Evolutionary conservation across 2,329 filamentous ascomycete genomes (phyloP), one percentile per base, ranked within the genome.

Genomic region (Fusarium sp.): DNA sequence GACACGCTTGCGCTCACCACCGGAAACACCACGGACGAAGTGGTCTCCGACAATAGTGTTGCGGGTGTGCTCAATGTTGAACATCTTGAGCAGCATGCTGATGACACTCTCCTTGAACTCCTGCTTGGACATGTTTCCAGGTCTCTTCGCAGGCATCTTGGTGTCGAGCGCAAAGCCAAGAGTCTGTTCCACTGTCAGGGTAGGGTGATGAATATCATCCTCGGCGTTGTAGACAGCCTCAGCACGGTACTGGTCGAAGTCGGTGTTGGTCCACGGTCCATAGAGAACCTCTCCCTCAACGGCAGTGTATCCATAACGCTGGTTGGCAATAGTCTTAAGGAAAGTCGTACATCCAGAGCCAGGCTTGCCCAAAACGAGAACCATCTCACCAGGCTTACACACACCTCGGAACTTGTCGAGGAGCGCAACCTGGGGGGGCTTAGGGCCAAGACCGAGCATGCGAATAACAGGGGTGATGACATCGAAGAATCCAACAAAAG

Each of bases 1-100:
- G 22, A 90, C 90, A 72, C 90, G 87, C 81, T 90, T 90, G 38
- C 90, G 84, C 83, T 94, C 91, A 74, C 91, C 92, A 71, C 91
- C 91, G 20, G 88, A 91, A 2, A 94, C 90, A 76, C 91, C 91
- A 42, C 91, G 89, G n/a, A 93, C 87, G 67, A 95, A 94, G 1
- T 89, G 87, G 67, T 96, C 92, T 9, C 95, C 95, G 26, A 97
- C 93, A 31, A 95, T 89, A 0, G 95, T 98, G 76, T 94, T 88
- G 52, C 89, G 87, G 0, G 94, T 97, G 78, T 97, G 94, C 78
- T 95, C 92, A 55, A 97, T 97, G 76, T 95, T 96, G 84, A 97
- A 97, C 92, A 97, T 96, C 75, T 93, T 93, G 52, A 97, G 84
- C 62, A 97, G 84, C 74, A 91, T 88, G 18, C 88, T 86, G 64